phyloP scores from a whole-genome alignment of 1,284 basidiomycete species.

The Sutorius eximius region DNA sequence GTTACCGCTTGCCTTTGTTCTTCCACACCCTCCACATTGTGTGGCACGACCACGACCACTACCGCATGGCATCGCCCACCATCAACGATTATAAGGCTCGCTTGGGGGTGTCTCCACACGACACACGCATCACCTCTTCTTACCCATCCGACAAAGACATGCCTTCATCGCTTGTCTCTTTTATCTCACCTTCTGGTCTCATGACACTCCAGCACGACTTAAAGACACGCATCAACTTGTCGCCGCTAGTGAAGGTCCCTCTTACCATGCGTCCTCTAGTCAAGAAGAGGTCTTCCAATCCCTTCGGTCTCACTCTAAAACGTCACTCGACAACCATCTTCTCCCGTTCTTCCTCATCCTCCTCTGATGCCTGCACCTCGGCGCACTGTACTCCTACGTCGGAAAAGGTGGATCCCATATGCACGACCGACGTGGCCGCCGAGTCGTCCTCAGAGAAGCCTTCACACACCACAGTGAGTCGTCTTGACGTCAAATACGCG shows the following conservation, averaged over 20 bases:
- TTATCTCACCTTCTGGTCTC: conserved; percentile 28
- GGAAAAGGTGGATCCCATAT: conserved; percentile 25
- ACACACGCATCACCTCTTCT: conserved; percentile 19
- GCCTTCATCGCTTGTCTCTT: conserved; percentile 28
- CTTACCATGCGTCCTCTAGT: conserved; percentile 30
- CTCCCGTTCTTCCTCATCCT: conserved; percentile 22
- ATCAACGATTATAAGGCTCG: conserved; percentile 22
- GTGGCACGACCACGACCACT: conserved; percentile 13
- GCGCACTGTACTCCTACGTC: conserved; percentile 10
- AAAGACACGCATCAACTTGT: conserved; percentile 30
- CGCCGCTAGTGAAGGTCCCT: conserved; percentile 26
- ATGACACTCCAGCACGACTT: conserved; percentile 31
- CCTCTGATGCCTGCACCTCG: conserved; percentile 13
- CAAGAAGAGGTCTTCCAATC: conserved; percentile 30
- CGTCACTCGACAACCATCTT: conserved; percentile 30
- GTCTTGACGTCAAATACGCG: neutral
- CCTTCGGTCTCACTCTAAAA: conserved; percentile 26
- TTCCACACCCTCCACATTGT: conserved; percentile 16
- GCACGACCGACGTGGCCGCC: conserved; percentile 1
- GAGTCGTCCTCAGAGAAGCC: conserved; percentile 1
- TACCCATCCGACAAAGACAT: conserved; percentile 20
- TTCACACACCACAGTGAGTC: conserved; percentile 16
- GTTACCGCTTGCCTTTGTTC: conserved; percentile 8
- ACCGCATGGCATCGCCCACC: conserved; percentile 21
- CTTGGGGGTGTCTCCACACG: neutral